Percentiles rank a stretch among this genome's conserved stretches.
These are phyloP conservation scores for Bonia amplexicaulis DNA, from an alignment of 176 grass and related monocot species.

Conservation along the genomic window DNA sequence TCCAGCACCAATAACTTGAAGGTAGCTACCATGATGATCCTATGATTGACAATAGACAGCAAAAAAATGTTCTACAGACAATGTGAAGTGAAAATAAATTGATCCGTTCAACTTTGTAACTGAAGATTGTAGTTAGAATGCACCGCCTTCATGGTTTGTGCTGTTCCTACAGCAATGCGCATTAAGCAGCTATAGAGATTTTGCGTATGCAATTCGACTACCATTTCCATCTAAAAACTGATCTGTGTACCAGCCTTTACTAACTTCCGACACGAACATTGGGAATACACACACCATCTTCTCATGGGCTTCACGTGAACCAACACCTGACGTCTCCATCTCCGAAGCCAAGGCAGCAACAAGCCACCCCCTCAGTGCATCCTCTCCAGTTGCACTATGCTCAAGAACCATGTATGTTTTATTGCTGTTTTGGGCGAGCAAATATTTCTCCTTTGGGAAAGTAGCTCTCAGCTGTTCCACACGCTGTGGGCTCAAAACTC, in stretches of 20 bases:
- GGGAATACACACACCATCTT: constrained; percentile 71
- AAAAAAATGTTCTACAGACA: neutral
- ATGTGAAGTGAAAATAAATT: neutral
- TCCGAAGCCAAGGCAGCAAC: constrained; percentile 74
- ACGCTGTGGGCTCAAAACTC: constrained; percentile 23
- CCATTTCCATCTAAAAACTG: constrained; percentile 90
- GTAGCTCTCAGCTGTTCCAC: constrained; percentile 48
- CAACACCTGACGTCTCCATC: constrained; percentile 46
- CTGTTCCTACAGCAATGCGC: neutral
- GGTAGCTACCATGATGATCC: neutral
- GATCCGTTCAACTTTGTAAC: neutral
- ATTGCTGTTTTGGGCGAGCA: constrained; percentile 43
- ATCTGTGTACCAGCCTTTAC: constrained; percentile 78
- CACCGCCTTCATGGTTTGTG: neutral
- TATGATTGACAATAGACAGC: neutral
- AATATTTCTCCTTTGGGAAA: constrained; percentile 69
- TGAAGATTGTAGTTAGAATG: neutral
- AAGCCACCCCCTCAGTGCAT: constrained; percentile 75
- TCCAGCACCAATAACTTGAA: neutral
- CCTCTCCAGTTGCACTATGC: constrained; percentile 65
- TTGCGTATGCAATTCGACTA: constrained; percentile 44
- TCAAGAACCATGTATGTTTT: constrained; percentile 75
- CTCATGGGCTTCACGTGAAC: constrained; percentile 41
- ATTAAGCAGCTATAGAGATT: neutral
- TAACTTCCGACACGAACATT: constrained; percentile 55